These are phyloP conservation scores for Candida easanensis DNA, from an alignment of 805 yeast species.

Conservation along the genomic window DNA sequence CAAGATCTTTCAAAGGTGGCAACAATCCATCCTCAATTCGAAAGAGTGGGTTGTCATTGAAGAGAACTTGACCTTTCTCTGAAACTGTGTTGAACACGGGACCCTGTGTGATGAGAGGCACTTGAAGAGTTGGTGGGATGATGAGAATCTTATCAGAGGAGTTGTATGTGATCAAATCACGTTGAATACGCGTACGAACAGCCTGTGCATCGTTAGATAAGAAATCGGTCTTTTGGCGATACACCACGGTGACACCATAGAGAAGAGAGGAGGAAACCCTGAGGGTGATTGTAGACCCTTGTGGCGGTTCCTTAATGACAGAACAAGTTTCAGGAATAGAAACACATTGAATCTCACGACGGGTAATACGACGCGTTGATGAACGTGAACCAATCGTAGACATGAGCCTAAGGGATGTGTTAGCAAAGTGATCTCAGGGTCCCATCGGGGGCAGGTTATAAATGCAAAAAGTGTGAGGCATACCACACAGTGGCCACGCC, in stretches of 20 bases:
- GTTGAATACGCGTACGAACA: constrained; percentile 24
- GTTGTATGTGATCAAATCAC: constrained; percentile 17
- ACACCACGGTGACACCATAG: constrained; percentile 45
- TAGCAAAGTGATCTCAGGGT: not conserved
- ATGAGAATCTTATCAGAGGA: constrained; percentile 6
- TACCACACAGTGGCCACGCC: constrained; percentile 32
- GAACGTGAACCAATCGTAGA: constrained; percentile 41
- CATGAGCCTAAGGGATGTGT: constrained; percentile 27
- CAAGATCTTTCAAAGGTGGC: constrained; percentile 23
- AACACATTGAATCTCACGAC: constrained; percentile 33
- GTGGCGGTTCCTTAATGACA: constrained; percentile 25
- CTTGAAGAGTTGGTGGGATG: constrained; percentile 9
- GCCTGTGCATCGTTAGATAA: constrained; percentile 31
- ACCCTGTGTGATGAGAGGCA: not conserved
- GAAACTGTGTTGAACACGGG: not conserved
- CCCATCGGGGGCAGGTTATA: not conserved
- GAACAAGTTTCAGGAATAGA: constrained; percentile 45
- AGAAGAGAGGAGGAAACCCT: constrained; percentile 40
- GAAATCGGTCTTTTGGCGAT: constrained; percentile 46
- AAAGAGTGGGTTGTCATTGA: constrained; percentile 39
- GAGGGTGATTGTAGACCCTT: constrained; percentile 21
- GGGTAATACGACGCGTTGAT: constrained; percentile 28
- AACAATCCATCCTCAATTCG: constrained; percentile 31
- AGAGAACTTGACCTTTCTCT: constrained; percentile 15
- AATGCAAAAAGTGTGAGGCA: constrained; percentile 3